Percentiles rank a stretch among this genome's conserved stretches.
phyloP scores from a whole-genome alignment of 805 yeast species.

The Candida peoriensis region DNA sequence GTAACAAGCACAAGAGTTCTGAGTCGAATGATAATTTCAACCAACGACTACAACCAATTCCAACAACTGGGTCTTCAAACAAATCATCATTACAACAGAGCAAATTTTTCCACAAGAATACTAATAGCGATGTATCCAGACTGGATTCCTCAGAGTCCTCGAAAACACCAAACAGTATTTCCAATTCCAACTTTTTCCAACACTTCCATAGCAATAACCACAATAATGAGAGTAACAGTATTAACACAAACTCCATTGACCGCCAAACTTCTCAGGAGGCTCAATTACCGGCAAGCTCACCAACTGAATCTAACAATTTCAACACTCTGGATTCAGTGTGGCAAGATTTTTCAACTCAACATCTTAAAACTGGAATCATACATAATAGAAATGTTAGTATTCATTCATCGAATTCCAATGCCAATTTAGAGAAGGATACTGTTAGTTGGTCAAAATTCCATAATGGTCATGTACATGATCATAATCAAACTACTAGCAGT shows the following conservation, averaged over 20 bases:
- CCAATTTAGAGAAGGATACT: slow-evolving; percentile 12
- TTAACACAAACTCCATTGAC: too few species aligned
- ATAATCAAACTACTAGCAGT: not conserved
- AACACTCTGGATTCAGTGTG: slow-evolving; percentile 14
- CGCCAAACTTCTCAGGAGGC: too few species aligned
- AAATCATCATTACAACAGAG: slow-evolving; percentile 14
- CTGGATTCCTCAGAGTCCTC: too few species aligned
- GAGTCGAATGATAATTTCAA: slow-evolving; percentile 1
- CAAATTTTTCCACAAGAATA: slow-evolving; percentile 19
- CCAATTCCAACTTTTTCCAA: too few species aligned
- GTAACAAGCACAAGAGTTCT: slow-evolving; percentile 13
- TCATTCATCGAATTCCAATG: slow-evolving; percentile 8
- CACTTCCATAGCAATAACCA: too few species aligned
- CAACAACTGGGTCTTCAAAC: slow-evolving; percentile 1
- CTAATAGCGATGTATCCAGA: too few species aligned
- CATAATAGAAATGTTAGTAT: slow-evolving; percentile 15
- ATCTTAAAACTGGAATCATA: slow-evolving; percentile 1
- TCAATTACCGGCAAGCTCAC: too few species aligned
- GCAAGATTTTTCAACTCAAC: too few species aligned
- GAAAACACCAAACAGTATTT: too few species aligned
- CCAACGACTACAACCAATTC: not conserved
- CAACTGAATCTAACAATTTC: slow-evolving; percentile 2
- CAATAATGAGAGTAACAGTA: too few species aligned
- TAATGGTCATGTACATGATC: slow-evolving; percentile 6
- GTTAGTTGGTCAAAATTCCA: slow-evolving; percentile 18